These are phyloP conservation scores for Sphaerobolus stellatus DNA, from an alignment of 1,284 basidiomycete genomes.

Conservation along the genomic window DNA sequence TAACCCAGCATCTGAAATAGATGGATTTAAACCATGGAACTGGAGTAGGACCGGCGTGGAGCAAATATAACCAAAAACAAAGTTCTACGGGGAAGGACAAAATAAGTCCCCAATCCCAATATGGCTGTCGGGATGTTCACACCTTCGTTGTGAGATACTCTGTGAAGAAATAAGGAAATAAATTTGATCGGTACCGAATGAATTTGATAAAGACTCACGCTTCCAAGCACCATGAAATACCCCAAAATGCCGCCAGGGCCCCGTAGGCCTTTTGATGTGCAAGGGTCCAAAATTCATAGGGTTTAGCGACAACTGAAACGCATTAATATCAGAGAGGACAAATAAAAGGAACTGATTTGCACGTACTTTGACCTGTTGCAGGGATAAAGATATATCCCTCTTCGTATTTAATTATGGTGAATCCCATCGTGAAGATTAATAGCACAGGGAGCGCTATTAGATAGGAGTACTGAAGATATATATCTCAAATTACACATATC, in stretches of 20 bases:
- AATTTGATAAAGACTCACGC: conserved; percentile 47
- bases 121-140: background rate
- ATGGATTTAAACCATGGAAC: conserved; percentile 73
- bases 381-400: conserved; percentile 57
- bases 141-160: conserved; percentile 79
- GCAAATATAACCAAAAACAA: conserved; percentile 70
- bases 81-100: no score
- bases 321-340: background rate
- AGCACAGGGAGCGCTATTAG: conserved; percentile 60
- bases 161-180: conserved; percentile 25
- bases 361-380: conserved; percentile 31
- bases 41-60: conserved; percentile 58
- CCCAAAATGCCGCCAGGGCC: conserved; percentile 60
- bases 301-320: conserved; percentile 59
- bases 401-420: conserved; percentile 65
- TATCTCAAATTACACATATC: background rate
- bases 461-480: conserved; percentile 64
- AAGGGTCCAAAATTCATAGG: conserved; percentile 55
- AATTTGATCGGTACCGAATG: background rate
- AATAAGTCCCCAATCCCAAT: conserved; percentile 7
- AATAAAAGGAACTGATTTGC: conserved; percentile 11
- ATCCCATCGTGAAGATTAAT: conserved; percentile 56
- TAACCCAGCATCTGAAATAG: conserved; percentile 70
- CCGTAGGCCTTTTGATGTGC: conserved; percentile 50
- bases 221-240: conserved; percentile 67